phyloP scores from a whole-genome alignment of 2,329 filamentous ascomycete genomes.

The Scytalidium lignicola region DNA sequence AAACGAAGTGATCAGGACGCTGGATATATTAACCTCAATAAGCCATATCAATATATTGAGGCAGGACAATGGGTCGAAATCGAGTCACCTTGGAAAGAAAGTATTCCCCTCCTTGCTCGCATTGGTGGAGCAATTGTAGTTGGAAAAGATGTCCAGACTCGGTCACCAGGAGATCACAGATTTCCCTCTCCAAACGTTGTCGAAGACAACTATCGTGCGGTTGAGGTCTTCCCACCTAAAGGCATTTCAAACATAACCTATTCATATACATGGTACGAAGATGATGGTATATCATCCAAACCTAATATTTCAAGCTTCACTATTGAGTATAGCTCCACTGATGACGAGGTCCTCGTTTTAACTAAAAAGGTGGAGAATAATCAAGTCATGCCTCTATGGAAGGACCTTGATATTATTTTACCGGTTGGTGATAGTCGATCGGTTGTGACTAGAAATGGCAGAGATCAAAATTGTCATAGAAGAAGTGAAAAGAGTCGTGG shows the following conservation, averaged over 20 bases:
- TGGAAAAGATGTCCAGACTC: constrained; percentile 44
- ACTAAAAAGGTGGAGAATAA: constrained; percentile 34
- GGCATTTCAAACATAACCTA: constrained; percentile 35
- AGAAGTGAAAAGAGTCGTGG: no score
- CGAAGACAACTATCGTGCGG: constrained; percentile 48
- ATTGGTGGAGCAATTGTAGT: constrained; percentile 49
- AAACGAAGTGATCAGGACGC: constrained; percentile 35
- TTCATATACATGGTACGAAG: constrained; percentile 46
- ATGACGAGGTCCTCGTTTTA: constrained; percentile 37
- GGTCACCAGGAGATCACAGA: constrained; percentile 45
- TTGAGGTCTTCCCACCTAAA: constrained; percentile 52
- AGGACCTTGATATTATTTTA: constrained; percentile 42
- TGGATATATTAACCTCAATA: constrained; percentile 59
- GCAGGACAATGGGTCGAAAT: constrained; percentile 50
- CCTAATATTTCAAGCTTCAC: constrained; percentile 38
- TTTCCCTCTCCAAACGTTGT: constrained; percentile 33
- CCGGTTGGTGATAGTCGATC: constrained; percentile 39
- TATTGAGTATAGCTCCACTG: constrained; percentile 38
- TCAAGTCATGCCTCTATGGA: constrained; percentile 44
- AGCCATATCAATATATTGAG: constrained; percentile 51
- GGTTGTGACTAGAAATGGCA: constrained; percentile 2
- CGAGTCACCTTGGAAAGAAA: constrained; percentile 43
- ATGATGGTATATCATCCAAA: constrained; percentile 45
- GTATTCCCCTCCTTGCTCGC: constrained; percentile 50
- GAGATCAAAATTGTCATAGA: no score